Evolutionary conservation across 1,139 yeast genomes (phyloP).

Genomic region (Saccharomyces hybrid): DNA sequence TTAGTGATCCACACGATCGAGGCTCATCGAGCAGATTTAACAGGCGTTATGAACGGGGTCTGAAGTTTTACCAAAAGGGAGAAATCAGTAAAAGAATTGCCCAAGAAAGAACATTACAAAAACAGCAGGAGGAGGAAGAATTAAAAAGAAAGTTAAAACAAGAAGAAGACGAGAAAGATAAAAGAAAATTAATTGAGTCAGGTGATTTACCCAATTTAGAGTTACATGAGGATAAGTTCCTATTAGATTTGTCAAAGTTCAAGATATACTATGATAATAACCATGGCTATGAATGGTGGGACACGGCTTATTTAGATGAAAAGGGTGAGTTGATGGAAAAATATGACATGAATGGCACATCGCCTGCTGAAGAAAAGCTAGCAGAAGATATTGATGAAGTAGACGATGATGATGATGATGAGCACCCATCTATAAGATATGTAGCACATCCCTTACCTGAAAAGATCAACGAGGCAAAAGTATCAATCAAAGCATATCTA

Average conservation of each 20-base stretch:
- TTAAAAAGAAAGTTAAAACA: slow-evolving; percentile 4
- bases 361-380: slow-evolving; percentile 16
- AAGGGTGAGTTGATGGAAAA: slow-evolving; percentile 13
- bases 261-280: slow-evolving; percentile 12
- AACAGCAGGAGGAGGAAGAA: slow-evolving; percentile 6
- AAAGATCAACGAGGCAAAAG: slow-evolving; percentile 48
- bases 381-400: slow-evolving; percentile 13
- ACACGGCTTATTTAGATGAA: slow-evolving; percentile 18
- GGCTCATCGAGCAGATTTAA: slow-evolving; percentile 7
- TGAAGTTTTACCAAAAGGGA: slow-evolving; percentile 22
- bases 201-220: slow-evolving; percentile 26
- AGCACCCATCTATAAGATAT: slow-evolving; percentile 35
- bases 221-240: slow-evolving; percentile 19
- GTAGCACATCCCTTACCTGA: slow-evolving; percentile 78
- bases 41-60: slow-evolving; percentile 13
- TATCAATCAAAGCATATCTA: slow-evolving; percentile 43
- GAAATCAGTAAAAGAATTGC: slow-evolving; percentile 16
- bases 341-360: slow-evolving; percentile 12
- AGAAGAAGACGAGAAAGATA: slow-evolving; percentile 6
- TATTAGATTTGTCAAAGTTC: slow-evolving; percentile 5
- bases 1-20: slow-evolving; percentile 8
- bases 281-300: slow-evolving; percentile 29
- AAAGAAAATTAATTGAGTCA: slow-evolving; percentile 8
- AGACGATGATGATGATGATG: slow-evolving; percentile 18
- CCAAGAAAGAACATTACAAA: slow-evolving; percentile 10